phyloP scores from a whole-genome alignment of 257 asterid species.

The Solanum chmielewskii region DNA sequence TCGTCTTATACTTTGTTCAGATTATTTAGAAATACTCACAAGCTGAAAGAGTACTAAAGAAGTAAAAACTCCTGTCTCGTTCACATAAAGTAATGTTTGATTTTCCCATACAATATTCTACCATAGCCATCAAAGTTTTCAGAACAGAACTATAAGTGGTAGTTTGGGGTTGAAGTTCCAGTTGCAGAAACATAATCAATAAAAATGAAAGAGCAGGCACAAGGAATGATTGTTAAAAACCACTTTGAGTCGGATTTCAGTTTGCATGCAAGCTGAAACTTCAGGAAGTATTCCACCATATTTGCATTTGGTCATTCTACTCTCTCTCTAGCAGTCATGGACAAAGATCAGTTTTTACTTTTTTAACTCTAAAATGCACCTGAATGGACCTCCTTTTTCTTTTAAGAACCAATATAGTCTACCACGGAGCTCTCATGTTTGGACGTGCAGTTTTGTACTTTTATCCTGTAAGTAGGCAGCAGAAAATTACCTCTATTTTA shows the following conservation, averaged over 20 bases:
- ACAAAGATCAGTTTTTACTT: background rate
- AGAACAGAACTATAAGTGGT: background rate
- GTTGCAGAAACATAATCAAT: background rate
- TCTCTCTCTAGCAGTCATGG: background rate
- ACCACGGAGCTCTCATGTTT: background rate
- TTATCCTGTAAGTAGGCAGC: background rate
- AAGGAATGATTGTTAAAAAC: background rate
- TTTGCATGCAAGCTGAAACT: background rate
- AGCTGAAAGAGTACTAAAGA: background rate
- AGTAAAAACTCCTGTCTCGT: background rate
- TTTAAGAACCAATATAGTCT: background rate
- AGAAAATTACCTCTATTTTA: conserved; percentile 45
- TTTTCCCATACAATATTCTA: background rate
- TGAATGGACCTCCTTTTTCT: background rate
- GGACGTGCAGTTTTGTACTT: background rate
- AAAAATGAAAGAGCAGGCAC: background rate
- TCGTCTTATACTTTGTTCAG: background rate
- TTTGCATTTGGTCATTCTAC: background rate
- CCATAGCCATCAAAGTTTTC: background rate
- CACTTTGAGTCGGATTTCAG: background rate
- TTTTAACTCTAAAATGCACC: background rate
- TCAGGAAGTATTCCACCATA: background rate
- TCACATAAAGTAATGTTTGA: background rate
- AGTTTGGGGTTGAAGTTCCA: background rate
- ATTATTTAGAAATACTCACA: background rate